Conservation (phyloP, 1,284 basidiomycete species). For the Leccinum solheimii region DNA sequence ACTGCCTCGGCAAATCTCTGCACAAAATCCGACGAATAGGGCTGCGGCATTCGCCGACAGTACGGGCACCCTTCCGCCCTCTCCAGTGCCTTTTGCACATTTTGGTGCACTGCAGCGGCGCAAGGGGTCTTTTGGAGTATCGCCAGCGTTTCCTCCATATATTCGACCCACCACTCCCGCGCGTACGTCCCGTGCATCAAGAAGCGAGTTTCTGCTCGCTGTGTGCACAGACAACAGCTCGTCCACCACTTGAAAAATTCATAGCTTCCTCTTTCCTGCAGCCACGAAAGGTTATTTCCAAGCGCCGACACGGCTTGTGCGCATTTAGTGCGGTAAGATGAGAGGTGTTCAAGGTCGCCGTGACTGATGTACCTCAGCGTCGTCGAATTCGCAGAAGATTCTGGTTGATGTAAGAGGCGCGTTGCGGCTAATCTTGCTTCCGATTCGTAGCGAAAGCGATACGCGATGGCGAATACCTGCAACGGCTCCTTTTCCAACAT, state of each 20-base stretch:
- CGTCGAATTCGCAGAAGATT: conserved; percentile 1
- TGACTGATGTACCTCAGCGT: conserved; percentile 10
- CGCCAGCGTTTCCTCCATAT: conserved; percentile 30
- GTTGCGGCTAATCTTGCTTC: conserved; percentile 28
- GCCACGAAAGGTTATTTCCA: conserved; percentile 30
- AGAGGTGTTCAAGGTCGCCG: conserved; percentile 19
- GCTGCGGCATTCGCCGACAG: conserved; percentile 22
- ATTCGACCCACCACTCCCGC: conserved; percentile 35
- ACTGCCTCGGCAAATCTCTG: conserved; percentile 26
- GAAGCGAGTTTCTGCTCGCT: conserved; percentile 27
- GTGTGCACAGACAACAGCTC: conserved; percentile 24
- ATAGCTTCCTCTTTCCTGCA: conserved; percentile 24
- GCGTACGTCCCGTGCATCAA: conserved; percentile 29
- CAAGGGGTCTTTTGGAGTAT: conserved; percentile 28
- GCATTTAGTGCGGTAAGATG: conserved; percentile 26
- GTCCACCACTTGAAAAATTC: conserved; percentile 33
- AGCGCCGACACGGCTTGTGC: conserved; percentile 21
- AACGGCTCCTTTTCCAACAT: conserved; percentile 35
- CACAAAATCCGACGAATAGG: conserved; percentile 25
- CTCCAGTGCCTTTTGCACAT: conserved; percentile 23
- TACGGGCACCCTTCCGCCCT: conserved; percentile 22
- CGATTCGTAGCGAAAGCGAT: conserved; percentile 27
- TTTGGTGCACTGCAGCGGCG: conserved; percentile 19
- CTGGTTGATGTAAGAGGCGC: conserved; percentile 19
- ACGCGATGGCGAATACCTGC: conserved; percentile 39